phyloP scores from a whole-genome alignment of 441 rosid species.

The Rhodomyrtus psidioides region DNA sequence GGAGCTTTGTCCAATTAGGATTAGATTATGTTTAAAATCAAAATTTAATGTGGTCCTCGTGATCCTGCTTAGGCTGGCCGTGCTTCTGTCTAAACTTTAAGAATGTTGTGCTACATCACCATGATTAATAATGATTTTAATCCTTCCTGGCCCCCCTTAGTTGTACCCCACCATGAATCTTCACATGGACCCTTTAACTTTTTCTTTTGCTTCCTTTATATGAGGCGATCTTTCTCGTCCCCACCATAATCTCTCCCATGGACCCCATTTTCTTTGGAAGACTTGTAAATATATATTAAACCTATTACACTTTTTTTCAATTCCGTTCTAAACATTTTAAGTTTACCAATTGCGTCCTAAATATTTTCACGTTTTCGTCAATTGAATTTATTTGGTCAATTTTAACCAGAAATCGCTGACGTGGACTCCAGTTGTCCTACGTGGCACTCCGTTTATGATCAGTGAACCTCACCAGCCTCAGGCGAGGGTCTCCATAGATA shows the following conservation, averaged over 20 bases:
- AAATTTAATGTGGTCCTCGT: slow-evolving; percentile 7
- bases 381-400: too few species aligned
- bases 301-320: too few species aligned
- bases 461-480: too few species aligned
- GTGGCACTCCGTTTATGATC: too few species aligned
- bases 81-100: neutral
- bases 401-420: too few species aligned
- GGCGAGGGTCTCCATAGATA: too few species aligned
- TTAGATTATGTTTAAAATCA: neutral
- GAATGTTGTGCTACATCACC: neutral
- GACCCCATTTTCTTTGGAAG: neutral
- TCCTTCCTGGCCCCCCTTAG: neutral
- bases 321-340: too few species aligned
- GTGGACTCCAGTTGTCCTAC: too few species aligned
- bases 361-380: too few species aligned
- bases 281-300: too few species aligned
- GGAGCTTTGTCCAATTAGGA: slow-evolving; percentile 8
- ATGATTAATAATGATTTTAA: neutral
- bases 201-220: neutral
- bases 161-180: slow-evolving; percentile 19
- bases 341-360: too few species aligned
- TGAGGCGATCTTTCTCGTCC: neutral
- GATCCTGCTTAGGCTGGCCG: neutral
- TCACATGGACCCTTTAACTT: slow-evolving; percentile 8
- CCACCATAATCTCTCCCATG: neutral